Evolutionary conservation across 2,329 filamentous ascomycete genomes (phyloP).

Genomic region (Hirsutella minnesotensis): DNA sequence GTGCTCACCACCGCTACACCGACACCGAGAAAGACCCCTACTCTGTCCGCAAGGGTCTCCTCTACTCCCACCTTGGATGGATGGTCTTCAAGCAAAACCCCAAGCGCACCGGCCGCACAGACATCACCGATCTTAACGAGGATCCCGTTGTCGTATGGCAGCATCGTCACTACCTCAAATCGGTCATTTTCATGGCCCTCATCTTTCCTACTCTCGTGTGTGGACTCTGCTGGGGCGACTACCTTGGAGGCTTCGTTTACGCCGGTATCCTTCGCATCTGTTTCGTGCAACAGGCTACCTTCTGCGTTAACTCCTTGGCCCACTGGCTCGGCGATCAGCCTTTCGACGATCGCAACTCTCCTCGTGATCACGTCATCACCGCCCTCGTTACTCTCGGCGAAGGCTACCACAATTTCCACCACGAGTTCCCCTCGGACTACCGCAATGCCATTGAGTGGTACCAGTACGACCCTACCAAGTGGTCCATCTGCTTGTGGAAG

Average conservation of each 20-base stretch:
- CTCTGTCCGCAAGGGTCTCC: constrained; percentile 76
- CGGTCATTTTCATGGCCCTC: constrained; percentile 65
- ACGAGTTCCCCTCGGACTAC: constrained; percentile 90
- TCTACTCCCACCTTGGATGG: constrained; percentile 74
- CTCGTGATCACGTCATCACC: constrained; percentile 78
- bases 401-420: constrained; percentile 93
- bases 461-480: constrained; percentile 88
- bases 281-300: constrained; percentile 85
- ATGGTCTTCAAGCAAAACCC: constrained; percentile 92
- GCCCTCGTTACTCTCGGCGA: constrained; percentile 76
- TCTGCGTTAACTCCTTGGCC: constrained; percentile 84
- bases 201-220: constrained; percentile 64
- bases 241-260: constrained; percentile 72
- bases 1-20: constrained; percentile 83
- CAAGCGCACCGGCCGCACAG: constrained; percentile 76
- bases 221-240: constrained; percentile 72
- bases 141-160: constrained; percentile 79
- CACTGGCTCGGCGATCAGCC: constrained; percentile 90
- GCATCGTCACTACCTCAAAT: constrained; percentile 76
- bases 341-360: constrained; percentile 86
- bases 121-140: constrained; percentile 81
- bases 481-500: constrained; percentile 78
- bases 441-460: constrained; percentile 85
- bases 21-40: constrained; percentile 89
- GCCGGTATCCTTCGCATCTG: constrained; percentile 77